phyloP scores from a whole-genome alignment of 2,329 filamentous ascomycete species.

The Aspergillus pseudoterreus region DNA sequence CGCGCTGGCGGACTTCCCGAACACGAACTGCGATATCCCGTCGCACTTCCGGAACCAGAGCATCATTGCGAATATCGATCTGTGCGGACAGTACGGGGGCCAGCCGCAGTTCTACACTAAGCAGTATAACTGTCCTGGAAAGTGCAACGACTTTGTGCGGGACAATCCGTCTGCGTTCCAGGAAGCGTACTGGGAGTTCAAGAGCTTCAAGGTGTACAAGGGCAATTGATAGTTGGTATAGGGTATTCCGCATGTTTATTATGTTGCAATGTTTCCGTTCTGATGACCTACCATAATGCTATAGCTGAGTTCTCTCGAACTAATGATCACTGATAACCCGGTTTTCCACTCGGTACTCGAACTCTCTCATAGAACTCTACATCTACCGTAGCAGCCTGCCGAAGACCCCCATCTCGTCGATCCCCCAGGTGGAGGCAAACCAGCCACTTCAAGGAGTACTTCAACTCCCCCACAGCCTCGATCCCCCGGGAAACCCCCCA shows the following conservation, averaged over 20 bases:
- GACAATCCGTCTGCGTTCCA: slow-evolving; percentile 54
- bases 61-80: slow-evolving; percentile 63
- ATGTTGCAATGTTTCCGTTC: not conserved
- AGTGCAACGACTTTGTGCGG: slow-evolving; percentile 57
- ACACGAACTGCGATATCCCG: slow-evolving; percentile 57
- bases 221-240: slow-evolving; percentile 4
- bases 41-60: slow-evolving; percentile 62
- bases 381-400: too few relatives aligned
- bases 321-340: too few relatives aligned
- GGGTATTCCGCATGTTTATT: not conserved
- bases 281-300: not conserved
- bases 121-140: slow-evolving; percentile 45
- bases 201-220: slow-evolving; percentile 57
- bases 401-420: too few relatives aligned
- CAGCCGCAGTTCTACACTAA: slow-evolving; percentile 28
- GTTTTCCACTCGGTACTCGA: too few relatives aligned
- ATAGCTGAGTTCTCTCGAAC: too few relatives aligned
- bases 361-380: too few relatives aligned
- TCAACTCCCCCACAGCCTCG: too few relatives aligned
- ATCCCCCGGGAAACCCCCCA: too few relatives aligned
- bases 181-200: slow-evolving; percentile 65
- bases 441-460: too few relatives aligned
- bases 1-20: slow-evolving; percentile 63
- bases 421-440: too few relatives aligned
- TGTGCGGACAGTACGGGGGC: slow-evolving; percentile 57